These are phyloP conservation scores for Xanthoconium separans DNA, from an alignment of 1,284 basidiomycete genomes.

Conservation along the genomic window DNA sequence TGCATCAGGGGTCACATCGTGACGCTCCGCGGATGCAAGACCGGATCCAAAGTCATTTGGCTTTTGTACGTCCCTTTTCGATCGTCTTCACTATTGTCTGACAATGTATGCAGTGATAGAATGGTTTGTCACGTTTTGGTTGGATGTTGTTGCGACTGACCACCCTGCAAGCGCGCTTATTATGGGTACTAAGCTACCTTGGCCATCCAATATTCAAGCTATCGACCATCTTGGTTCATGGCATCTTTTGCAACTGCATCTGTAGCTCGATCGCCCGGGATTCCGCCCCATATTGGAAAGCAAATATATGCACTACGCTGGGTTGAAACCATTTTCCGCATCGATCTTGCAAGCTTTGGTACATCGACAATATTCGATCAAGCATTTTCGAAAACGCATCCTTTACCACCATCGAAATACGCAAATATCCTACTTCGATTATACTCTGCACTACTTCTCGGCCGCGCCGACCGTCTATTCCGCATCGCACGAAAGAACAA, in stretches of 20 bases:
- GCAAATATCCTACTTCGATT: conserved; percentile 27
- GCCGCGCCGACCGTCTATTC: conserved; percentile 20
- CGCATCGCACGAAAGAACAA: conserved; percentile 29
- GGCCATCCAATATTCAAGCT: conserved; percentile 7
- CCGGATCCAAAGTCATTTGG: conserved; percentile 86
- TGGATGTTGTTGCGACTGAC: conserved; percentile 15
- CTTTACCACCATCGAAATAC: conserved; percentile 22
- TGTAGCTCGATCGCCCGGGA: conserved; percentile 12
- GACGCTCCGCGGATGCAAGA: conserved; percentile 80
- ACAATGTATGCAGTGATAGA: conserved; percentile 40
- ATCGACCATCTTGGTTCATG: conserved; percentile 27
- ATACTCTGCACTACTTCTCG: conserved; percentile 15
- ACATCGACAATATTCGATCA: conserved; percentile 23
- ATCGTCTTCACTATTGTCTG: neutral
- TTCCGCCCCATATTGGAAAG: conserved; percentile 25
- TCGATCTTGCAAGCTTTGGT: conserved; percentile 31
- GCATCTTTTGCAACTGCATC: conserved; percentile 26
- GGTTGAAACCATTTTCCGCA: conserved; percentile 27
- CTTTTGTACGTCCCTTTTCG: conserved; percentile 60
- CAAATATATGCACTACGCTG: conserved; percentile 23
- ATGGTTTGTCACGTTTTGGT: conserved; percentile 39
- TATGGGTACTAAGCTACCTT: conserved; percentile 36
- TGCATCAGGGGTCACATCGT: conserved; percentile 83
- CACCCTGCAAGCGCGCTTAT: conserved; percentile 36
- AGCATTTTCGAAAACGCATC: conserved; percentile 27